Percentiles rank a stretch among this genome's conserved stretches.
These are phyloP conservation scores for Schoenoplectus triqueter DNA, from an alignment of 202 grass and related monocot genomes.

Conservation along the genomic window DNA sequence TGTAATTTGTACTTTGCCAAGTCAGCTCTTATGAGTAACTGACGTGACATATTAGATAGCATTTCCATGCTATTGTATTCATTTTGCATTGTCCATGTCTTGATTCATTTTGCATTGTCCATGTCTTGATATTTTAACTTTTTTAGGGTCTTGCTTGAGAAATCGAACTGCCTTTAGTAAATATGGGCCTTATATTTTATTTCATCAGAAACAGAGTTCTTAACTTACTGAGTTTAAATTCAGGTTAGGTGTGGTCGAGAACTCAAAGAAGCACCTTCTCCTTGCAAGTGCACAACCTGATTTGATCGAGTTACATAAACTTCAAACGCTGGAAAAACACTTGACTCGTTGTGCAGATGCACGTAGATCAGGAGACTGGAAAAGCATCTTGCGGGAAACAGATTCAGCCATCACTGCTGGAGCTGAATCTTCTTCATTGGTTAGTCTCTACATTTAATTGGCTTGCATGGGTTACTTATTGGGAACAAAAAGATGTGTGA, in stretches of 20 bases:
- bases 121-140: neutral
- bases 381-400: slow-evolving; percentile 62
- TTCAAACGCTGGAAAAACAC: slow-evolving; percentile 85
- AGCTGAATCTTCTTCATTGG: slow-evolving; percentile 84
- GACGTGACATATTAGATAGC: neutral
- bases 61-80: neutral
- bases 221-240: slow-evolving; percentile 40
- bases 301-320: slow-evolving; percentile 68
- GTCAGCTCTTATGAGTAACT: neutral
- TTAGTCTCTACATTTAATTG: slow-evolving; percentile 34
- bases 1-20: neutral
- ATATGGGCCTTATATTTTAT: neutral
- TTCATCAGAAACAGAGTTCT: neutral
- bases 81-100: neutral
- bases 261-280: slow-evolving; percentile 78
- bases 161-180: neutral
- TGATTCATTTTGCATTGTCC: neutral
- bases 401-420: slow-evolving; percentile 77
- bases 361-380: slow-evolving; percentile 78
- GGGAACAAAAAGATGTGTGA: neutral
- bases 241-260: slow-evolving; percentile 85
- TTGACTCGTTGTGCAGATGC: slow-evolving; percentile 75
- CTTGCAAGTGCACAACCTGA: slow-evolving; percentile 63
- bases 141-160: neutral
- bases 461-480: neutral